A percentile compares a stretch with the other conserved stretches of the same genome.
Conservation (phyloP, 495 filamentous ascomycete species). For the Trichoderma orchidacearum region DNA sequence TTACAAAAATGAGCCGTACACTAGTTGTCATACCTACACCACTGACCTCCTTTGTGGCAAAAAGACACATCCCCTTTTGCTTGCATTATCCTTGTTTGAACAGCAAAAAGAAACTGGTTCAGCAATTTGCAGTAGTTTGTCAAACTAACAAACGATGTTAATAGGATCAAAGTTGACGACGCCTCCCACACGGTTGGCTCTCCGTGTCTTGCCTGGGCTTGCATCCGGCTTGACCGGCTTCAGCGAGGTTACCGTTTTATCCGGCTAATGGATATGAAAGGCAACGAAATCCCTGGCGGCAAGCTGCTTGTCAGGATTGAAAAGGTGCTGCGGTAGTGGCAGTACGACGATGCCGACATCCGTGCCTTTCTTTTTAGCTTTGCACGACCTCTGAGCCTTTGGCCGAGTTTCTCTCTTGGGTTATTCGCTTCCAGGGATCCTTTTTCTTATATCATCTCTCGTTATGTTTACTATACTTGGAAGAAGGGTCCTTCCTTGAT, state of each 20-base stretch:
- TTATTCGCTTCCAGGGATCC: too few relatives aligned
- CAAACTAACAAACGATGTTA: too few relatives aligned
- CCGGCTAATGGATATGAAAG: constrained; percentile 50
- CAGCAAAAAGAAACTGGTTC: neutral
- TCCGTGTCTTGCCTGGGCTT: constrained; percentile 58
- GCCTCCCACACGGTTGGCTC: constrained; percentile 45
- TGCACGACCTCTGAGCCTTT: too few relatives aligned
- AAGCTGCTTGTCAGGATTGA: constrained; percentile 54
- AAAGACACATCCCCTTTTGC: too few relatives aligned
- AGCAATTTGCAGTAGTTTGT: too few relatives aligned
- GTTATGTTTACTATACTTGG: too few relatives aligned
- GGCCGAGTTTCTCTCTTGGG: neutral
- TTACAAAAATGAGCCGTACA: neutral
- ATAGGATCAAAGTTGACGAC: constrained; percentile 73
- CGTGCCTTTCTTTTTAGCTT: neutral
- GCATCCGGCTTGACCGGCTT: constrained; percentile 74
- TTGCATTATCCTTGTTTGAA: too few relatives aligned
- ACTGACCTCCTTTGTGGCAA: too few relatives aligned
- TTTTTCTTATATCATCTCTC: too few relatives aligned
- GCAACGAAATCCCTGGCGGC: constrained; percentile 40
- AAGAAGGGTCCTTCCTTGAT: too few relatives aligned
- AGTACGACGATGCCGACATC: neutral
- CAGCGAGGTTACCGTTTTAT: constrained; percentile 65
- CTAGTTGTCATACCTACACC: neutral
- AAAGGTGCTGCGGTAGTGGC: constrained; percentile 18